Evolutionary conservation across 1,284 basidiomycete species (phyloP).

Genomic region (Sporisorium reilianum): DNA sequence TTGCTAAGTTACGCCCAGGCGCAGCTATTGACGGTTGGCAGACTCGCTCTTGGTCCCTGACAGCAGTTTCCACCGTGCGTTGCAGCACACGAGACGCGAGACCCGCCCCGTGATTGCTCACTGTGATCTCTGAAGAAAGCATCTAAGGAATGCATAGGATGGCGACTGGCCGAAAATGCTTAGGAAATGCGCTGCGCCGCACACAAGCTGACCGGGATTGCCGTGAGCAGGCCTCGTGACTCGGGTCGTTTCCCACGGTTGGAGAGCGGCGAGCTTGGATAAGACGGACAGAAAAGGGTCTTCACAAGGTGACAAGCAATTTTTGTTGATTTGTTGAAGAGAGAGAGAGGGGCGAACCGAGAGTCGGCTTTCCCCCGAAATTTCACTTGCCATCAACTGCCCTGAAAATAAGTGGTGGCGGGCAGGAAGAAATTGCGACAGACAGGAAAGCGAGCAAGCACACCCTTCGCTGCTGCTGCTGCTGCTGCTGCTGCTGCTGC

Average conservation of each 20-base stretch:
- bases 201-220: neutral
- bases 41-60: too few species aligned
- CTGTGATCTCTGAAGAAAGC: too few species aligned
- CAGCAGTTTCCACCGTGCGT: too few species aligned
- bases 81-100: too few species aligned
- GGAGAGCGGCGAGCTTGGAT: slow-evolving; percentile 1
- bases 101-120: too few species aligned
- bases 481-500: neutral
- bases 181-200: too few species aligned
- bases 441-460: neutral
- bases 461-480: neutral
- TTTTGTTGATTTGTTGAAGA: neutral
- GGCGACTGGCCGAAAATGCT: too few species aligned
- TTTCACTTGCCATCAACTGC: too few species aligned
- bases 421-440: neutral
- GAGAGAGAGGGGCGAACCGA: neutral
- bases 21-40: too few species aligned
- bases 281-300: slow-evolving; percentile 1
- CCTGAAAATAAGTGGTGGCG: too few species aligned
- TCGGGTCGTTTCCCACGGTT: neutral
- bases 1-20: neutral
- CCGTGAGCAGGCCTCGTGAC: neutral
- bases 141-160: too few species aligned
- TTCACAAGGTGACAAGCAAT: neutral
- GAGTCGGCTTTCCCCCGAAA: neutral